phyloP scores from a whole-genome alignment of 2,329 filamentous ascomycete genomes.

The Sordariomycetes sp. region DNA sequence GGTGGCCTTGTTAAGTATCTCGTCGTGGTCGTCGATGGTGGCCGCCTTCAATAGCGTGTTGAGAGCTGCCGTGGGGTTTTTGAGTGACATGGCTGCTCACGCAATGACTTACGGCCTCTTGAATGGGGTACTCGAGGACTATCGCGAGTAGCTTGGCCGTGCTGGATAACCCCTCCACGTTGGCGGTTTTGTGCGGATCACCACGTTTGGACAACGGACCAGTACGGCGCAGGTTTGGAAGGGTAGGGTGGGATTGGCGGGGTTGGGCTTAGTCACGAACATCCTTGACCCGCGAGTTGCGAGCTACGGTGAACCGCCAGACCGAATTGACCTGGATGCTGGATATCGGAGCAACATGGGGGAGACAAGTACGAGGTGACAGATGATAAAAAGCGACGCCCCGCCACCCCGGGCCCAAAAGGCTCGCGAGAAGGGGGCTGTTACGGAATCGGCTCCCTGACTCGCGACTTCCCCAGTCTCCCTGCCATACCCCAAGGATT shows the following conservation, averaged over 20 bases:
- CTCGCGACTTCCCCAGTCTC: neutral
- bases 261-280: neutral
- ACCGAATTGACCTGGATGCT: neutral
- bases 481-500: neutral
- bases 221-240: neutral
- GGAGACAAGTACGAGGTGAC: neutral
- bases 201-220: neutral
- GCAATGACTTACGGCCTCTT: neutral
- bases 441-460: neutral
- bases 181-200: neutral
- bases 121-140: neutral
- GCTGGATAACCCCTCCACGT: neutral
- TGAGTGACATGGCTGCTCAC: neutral
- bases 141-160: neutral
- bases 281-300: neutral
- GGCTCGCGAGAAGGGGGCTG: neutral
- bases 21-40: slow-evolving; percentile 57
- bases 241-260: neutral
- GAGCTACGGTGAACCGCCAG: neutral
- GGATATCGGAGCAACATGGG: neutral
- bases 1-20: slow-evolving; percentile 53
- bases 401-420: neutral
- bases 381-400: too few relatives aligned
- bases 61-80: slow-evolving; percentile 28
- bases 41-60: slow-evolving; percentile 39